Evolutionary conservation across 2,329 filamentous ascomycete species (phyloP), one percentile per base, ranked within the genome.

Genomic region (Penicillium italicum): DNA sequence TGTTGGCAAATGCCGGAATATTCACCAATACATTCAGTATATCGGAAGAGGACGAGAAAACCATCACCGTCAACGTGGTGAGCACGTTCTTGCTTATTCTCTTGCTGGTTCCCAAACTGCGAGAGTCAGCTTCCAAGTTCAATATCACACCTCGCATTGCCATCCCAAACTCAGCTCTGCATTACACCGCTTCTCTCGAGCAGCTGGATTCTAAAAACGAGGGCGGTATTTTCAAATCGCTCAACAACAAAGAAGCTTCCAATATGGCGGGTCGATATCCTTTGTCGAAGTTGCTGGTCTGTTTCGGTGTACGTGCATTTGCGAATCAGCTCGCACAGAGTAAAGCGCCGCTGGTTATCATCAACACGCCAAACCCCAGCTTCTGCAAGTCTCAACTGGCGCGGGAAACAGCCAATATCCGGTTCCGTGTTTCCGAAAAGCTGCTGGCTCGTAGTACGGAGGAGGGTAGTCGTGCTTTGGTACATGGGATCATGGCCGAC

Each of bases 101-200:
- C 0, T 65, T 81, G 1, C 34, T 83, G 4, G 42, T 83, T 31
- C 81, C 81, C 1, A 81, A 79, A 65, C 69, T 84, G 14, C 28
- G 20, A n/a, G 44, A n/a, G 5, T 47, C 44, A 5, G 44, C 44
- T 33, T 46, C 24, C 40, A 57, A 47, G 11, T 65, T 57, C 45
- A 44, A 44, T 7, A 64, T 56, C 30, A 31, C 50, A 2, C 61
- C 62, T 20, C 58, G 62, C 5, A 47, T 64, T 26, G 54, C 58
- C 11, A 57, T 63, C 16, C 55, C 56, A 18, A 63, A 61, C 18
- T 64, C 61, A 2, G 62, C 49, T n/a, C 20, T 64, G 43, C 62
- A 63, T 24, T 59, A 63, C 30, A 49, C 56, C 18, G 62, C 61
- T 12, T 30, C 56, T 20, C 43, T 56, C 20, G 57, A 53, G 20